phyloP scores from a whole-genome alignment of 2,329 filamentous ascomycete species.

The Epicoccum sorghinum region DNA sequence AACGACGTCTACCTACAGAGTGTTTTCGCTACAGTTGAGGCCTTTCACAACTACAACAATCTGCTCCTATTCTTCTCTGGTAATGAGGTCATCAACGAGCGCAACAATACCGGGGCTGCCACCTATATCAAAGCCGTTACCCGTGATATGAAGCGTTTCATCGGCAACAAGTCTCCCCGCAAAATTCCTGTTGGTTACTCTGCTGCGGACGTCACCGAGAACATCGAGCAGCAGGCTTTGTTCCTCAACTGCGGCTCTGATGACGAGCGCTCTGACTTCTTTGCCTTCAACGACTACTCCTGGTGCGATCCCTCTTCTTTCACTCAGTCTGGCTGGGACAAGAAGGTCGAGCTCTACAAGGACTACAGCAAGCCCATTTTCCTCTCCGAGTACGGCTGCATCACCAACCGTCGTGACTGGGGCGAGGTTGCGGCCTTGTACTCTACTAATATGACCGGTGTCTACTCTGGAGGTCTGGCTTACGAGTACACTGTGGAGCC shows the following conservation, averaged over 20 bases:
- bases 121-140: conserved; percentile 76
- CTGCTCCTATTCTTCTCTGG: conserved; percentile 82
- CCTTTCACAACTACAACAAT: conserved; percentile 82
- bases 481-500: conserved; percentile 82
- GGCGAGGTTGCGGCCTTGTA: conserved; percentile 81
- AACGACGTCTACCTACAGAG: conserved; percentile 84
- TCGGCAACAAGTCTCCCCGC: conserved; percentile 70
- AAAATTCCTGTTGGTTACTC: conserved; percentile 80
- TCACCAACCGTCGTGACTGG: conserved; percentile 80
- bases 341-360: conserved; percentile 46
- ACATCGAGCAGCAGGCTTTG: conserved; percentile 81
- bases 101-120: conserved; percentile 67
- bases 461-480: conserved; percentile 94
- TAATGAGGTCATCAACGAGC: conserved; percentile 77
- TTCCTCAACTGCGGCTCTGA: conserved; percentile 95
- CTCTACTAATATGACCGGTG: conserved; percentile 77
- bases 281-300: conserved; percentile 88
- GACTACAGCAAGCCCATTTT: conserved; percentile 64
- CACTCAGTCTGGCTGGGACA: conserved; percentile 75
- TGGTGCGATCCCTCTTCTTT: conserved; percentile 69
- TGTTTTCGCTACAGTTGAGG: conserved; percentile 80
- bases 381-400: conserved; percentile 93
- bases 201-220: conserved; percentile 81
- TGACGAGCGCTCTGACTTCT: conserved; percentile 85
- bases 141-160: conserved; percentile 81